These are phyloP conservation scores for Phialophora macrospora DNA, from an alignment of 2,329 filamentous ascomycete species.

Conservation along the genomic window DNA sequence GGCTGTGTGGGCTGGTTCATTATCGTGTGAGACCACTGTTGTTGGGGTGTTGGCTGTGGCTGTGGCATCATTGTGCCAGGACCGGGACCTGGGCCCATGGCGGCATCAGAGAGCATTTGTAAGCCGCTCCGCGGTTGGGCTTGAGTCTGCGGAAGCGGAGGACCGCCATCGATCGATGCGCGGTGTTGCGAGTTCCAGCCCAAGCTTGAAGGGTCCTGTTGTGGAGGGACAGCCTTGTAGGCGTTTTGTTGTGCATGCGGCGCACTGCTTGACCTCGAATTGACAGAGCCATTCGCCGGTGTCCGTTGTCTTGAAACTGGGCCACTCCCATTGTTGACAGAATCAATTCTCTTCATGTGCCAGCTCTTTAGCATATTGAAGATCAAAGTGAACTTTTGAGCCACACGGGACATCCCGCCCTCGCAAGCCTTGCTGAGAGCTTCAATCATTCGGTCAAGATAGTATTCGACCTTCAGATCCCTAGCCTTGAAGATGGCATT, in stretches of 20 bases:
- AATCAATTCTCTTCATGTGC: slow-evolving; percentile 58
- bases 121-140: slow-evolving; percentile 33
- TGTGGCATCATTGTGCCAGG: slow-evolving; percentile 27
- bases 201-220: slow-evolving; percentile 30
- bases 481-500: slow-evolving; percentile 71
- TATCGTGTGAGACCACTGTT: slow-evolving; percentile 35
- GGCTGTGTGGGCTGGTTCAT: slow-evolving; percentile 24
- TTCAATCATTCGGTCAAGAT: slow-evolving; percentile 71
- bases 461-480: slow-evolving; percentile 67
- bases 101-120: slow-evolving; percentile 41
- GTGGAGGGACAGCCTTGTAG: slow-evolving; percentile 28
- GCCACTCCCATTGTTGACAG: slow-evolving; percentile 27
- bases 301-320: slow-evolving; percentile 32
- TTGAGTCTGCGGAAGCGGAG: slow-evolving; percentile 27
- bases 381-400: slow-evolving; percentile 72
- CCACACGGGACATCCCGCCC: slow-evolving; percentile 67
- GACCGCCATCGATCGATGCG: slow-evolving; percentile 21
- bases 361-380: slow-evolving; percentile 72
- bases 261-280: slow-evolving; percentile 1
- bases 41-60: slow-evolving; percentile 18
- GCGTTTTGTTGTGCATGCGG: slow-evolving; percentile 13
- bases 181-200: slow-evolving; percentile 31
- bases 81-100: slow-evolving; percentile 35
- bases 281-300: slow-evolving; percentile 20
- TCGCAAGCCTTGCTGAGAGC: slow-evolving; percentile 69